phyloP scores from a whole-genome alignment of 176 grass and related monocot species.

The Saccharum officinarum region DNA sequence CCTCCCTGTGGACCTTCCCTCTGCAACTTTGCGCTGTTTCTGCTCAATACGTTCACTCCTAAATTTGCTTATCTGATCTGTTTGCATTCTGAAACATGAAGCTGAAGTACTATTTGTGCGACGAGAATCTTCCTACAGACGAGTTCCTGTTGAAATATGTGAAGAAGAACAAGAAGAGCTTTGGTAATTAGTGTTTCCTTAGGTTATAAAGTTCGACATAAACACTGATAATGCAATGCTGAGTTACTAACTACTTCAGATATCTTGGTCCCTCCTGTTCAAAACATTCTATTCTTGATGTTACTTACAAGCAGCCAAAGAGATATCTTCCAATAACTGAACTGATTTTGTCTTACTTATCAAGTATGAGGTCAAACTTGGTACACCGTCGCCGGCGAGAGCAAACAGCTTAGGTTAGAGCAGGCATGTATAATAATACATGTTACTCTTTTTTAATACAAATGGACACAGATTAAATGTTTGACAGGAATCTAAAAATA shows the following conservation, averaged over 20 bases:
- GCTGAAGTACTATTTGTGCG: conserved; percentile 94
- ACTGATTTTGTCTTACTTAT: too few species aligned
- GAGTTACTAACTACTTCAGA: background rate
- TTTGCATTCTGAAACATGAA: background rate
- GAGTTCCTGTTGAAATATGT: conserved; percentile 66
- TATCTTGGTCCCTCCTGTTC: background rate
- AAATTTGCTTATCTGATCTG: background rate
- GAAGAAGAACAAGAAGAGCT: conserved; percentile 72
- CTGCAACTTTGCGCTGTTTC: background rate
- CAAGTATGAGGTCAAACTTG: too few species aligned
- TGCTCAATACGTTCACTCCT: background rate
- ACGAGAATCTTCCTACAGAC: conserved; percentile 82
- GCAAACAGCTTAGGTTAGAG: too few species aligned
- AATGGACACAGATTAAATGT: too few species aligned
- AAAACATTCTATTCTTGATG: too few species aligned
- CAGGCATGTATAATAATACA: too few species aligned
- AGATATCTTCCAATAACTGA: too few species aligned
- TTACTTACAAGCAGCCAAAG: too few species aligned
- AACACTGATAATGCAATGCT: background rate
- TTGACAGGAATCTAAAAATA: too few species aligned
- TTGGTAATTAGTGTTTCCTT: conserved; percentile 53
- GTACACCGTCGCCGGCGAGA: too few species aligned
- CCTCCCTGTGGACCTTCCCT: too few species aligned
- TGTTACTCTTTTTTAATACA: too few species aligned
- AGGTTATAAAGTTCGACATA: background rate